A percentile compares a stretch with the other conserved stretches of the same genome.
Evolutionary conservation across 2,329 filamentous ascomycete genomes (phyloP).

Genomic region (Didymella glomerata): DNA sequence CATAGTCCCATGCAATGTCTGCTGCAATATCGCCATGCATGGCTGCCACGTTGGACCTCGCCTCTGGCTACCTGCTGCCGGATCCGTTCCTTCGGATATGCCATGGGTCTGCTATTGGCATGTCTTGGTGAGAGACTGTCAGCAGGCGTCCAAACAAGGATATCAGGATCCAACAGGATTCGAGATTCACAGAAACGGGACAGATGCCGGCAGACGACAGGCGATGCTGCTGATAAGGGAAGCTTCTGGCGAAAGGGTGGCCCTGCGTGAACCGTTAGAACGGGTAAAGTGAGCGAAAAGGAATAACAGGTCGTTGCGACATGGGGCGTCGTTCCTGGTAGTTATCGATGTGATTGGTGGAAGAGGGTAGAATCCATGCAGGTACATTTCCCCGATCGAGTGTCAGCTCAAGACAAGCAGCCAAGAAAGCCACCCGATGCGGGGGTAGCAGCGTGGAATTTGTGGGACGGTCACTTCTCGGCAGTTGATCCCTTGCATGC

Average conservation of each 20-base stretch:
- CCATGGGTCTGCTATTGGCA: not conserved
- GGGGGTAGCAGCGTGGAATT: slow-evolving; percentile 1
- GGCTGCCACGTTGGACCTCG: not conserved
- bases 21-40: not conserved
- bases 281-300: not conserved
- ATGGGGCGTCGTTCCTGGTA: not conserved
- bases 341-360: slow-evolving; percentile 2
- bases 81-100: not conserved
- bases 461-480: not conserved
- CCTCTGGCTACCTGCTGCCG: slow-evolving; percentile 1
- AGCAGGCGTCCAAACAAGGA: not conserved
- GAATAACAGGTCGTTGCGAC: not conserved
- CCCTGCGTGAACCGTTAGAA: not conserved
- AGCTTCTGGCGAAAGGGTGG: not conserved
- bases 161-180: not conserved
- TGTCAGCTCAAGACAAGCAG: slow-evolving; percentile 4
- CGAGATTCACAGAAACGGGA: not conserved
- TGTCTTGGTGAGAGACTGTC: not conserved
- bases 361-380: slow-evolving; percentile 2
- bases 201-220: not conserved
- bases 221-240: not conserved
- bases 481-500: too few relatives aligned
- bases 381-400: slow-evolving; percentile 1
- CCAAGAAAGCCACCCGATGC: slow-evolving; percentile 7
- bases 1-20: not conserved